Base-by-base conservation (phyloP, 73 alveolate species). In the Paramecium sexaurelia region DNA sequence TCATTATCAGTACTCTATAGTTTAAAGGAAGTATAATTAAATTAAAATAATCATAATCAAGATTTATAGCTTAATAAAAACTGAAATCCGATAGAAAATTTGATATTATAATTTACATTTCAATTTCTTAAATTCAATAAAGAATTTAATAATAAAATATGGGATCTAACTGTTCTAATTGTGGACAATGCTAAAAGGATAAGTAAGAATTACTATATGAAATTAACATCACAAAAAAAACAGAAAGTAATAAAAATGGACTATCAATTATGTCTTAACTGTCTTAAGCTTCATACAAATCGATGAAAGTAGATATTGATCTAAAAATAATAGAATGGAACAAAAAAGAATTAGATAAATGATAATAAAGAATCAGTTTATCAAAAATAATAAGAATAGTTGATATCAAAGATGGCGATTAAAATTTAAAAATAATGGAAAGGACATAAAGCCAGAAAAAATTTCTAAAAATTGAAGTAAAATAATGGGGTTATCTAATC, bases 151-250 rank as follows among this genome's bases (percentile, higher is more conserved):
- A 29, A 61, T 61, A 61, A 29, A n/a, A 61, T 11, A 71, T 71
- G 86, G 86, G 86, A 3, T 19, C 35, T 7, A 32, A 71, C 43
- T 71, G 86, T 19, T 71, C 86, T 2, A 71, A 71, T 71, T 71
- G 86, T 6, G 5, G 35, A 27, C 13, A 32, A 37, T 71, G 86
- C 32, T 71, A 71, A 36, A 71, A 71, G 6, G 86, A 71, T 19
- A 71, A 71, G 36, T 24, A 61, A 61, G 83, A 61, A 32, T 32
- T 71, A n/a, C 9, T 71, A 29, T 27, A 71, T 71, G 86, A 71
- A 71, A 37, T 71, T 4, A 19, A 71, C 8, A 22, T 71, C 2
- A 71, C 57, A 0, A 33, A 40, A 35, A 71, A 71, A 71, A 27
- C 86, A 15, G 86, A 71, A 2, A 71, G 57, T 35, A 27, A 71